phyloP scores from a whole-genome alignment of 108 stramenopile genomes.

The Cyclotella cryptica region DNA sequence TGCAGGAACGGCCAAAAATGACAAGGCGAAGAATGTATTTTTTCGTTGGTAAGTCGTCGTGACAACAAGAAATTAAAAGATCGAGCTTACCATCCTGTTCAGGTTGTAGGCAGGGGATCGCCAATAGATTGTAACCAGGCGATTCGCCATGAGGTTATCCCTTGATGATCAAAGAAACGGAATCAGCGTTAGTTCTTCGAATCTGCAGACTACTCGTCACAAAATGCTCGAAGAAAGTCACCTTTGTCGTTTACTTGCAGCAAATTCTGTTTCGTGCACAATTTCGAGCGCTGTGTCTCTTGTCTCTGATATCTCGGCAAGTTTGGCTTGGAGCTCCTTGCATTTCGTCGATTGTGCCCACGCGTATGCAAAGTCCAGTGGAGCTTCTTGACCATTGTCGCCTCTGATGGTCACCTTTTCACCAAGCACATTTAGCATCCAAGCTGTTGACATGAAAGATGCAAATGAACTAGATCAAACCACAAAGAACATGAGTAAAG shows the following conservation, averaged over 20 bases:
- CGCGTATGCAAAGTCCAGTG: conserved; percentile 30
- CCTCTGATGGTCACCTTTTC: conserved; percentile 23
- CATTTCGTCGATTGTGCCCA: conserved; percentile 35
- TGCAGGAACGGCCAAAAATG: no score
- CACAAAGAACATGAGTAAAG: no score
- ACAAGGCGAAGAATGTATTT: no score
- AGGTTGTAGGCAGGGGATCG: conserved; percentile 57
- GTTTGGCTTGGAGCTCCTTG: conserved; percentile 18
- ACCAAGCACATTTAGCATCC: conserved; percentile 80
- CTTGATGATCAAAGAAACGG: no score
- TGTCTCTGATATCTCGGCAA: conserved; percentile 16
- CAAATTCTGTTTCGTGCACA: conserved; percentile 33
- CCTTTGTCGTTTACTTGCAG: conserved; percentile 20
- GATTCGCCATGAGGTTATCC: conserved; percentile 40
- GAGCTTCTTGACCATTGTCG: conserved; percentile 39
- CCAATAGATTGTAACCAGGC: conserved; percentile 54
- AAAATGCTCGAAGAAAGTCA: conserved; percentile 13
- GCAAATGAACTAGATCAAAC: no score
- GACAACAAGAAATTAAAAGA: no score
- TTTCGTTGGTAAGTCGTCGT: no score
- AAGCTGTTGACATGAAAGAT: conserved; percentile 47
- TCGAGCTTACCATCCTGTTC: conserved; percentile 33
- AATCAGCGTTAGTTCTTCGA: no score
- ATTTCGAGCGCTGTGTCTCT: conserved; percentile 35
- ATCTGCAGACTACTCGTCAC: no score